phyloP scores from a whole-genome alignment of 2,329 filamentous ascomycete species.

The Lizonia empirigonia region DNA sequence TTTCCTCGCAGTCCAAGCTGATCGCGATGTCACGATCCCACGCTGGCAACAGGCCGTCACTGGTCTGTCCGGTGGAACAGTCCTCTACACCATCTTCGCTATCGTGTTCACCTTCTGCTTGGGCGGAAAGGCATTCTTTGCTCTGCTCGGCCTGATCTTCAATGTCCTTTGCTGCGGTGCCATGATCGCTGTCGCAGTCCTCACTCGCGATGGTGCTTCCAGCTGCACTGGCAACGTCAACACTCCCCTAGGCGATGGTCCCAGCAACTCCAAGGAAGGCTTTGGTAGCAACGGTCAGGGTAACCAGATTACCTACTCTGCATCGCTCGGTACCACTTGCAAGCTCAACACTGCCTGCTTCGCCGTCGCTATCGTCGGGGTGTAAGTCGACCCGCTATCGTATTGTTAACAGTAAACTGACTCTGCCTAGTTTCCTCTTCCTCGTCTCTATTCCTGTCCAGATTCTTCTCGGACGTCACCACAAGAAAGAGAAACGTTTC shows the following conservation, averaged over 20 bases:
- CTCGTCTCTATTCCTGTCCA: conserved; percentile 73
- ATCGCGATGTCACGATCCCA: conserved; percentile 67
- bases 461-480: conserved; percentile 69
- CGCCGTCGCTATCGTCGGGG: conserved; percentile 76
- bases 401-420: conserved; percentile 16
- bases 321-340: conserved; percentile 67
- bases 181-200: conserved; percentile 81
- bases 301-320: conserved; percentile 52
- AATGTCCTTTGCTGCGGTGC: conserved; percentile 76
- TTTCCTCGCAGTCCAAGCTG: conserved; percentile 75
- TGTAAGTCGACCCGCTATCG: conserved; percentile 59
- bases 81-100: conserved; percentile 76
- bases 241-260: conserved; percentile 72
- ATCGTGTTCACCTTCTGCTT: conserved; percentile 78
- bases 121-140: conserved; percentile 73
- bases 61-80: conserved; percentile 71
- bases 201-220: conserved; percentile 71
- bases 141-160: conserved; percentile 73
- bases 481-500: conserved; percentile 75
- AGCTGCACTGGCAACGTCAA: conserved; percentile 68
- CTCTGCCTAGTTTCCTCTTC: conserved; percentile 69
- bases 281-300: conserved; percentile 51
- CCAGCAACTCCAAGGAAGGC: conserved; percentile 57
- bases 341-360: conserved; percentile 76
- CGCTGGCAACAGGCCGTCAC: conserved; percentile 74